Base-by-base conservation (phyloP, 228 moss, liverwort and hornwort genomes). In the Sphagnum fallax region DNA sequence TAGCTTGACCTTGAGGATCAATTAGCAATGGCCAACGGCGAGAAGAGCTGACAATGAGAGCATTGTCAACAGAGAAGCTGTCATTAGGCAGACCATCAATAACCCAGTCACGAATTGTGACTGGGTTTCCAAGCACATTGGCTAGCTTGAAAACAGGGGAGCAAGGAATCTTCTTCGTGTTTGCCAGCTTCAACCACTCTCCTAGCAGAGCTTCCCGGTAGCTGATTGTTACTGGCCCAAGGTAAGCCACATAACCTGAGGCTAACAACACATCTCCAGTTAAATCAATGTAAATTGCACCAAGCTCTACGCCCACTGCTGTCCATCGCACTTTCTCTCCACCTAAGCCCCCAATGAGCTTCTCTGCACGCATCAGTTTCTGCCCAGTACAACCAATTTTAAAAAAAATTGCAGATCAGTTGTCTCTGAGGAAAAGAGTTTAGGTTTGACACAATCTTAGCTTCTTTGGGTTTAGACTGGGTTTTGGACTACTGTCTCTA, bases 51-150 rank as follows among this genome's bases (percentile, higher is more conserved):
- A 89, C 75, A 13, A 89, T 86, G 70, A 89, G 86, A 15, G 83
- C 89, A 52, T 89, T 89, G 72, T 89, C 89, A 52, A 83, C 72
- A 49, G 86, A 89, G 73, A 89, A 89, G 76, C 81, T 86, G 70
- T 89, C 89, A 66, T 89, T 89, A 4, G 89, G 89, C 64, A 86
- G 74, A 58, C 89, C 89, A 71, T 83, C 86, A 18, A 89, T 89
- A 16, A 89, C 80, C 89, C 86, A 89, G 48, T 89, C 84, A 66
- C 84, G 81, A 52, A 89, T 82, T 53, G 83, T 81, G 47, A 86
- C 86, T 53, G 86, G 82, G 50, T 77, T 80, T 62, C 86, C 89
- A 6, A 89, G 84, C 63, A 89, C 75, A 32, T 81, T 82, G 48
- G 89, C 83, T 63, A 89, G 61, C 71, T 86, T 89, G 76, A 89